These are phyloP conservation scores for Pleodorina starrii DNA, from an alignment of 139 green algal species.

Conservation along the genomic window DNA sequence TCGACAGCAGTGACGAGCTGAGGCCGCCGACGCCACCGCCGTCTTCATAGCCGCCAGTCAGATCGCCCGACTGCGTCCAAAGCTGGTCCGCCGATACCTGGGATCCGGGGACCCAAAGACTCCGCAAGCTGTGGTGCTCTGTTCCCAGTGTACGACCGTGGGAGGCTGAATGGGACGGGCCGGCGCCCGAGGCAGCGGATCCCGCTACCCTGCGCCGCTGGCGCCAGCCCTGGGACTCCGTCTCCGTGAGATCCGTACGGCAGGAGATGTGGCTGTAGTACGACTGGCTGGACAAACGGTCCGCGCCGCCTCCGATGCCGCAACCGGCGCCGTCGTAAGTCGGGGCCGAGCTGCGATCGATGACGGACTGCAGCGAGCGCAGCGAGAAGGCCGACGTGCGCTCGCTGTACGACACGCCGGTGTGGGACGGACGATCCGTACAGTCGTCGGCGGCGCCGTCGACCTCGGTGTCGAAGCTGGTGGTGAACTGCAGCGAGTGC, in stretches of 20 bases:
- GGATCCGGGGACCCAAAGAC: not conserved
- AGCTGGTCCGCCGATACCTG: not conserved
- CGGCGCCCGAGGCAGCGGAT: not conserved
- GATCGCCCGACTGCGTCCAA: not conserved
- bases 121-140: not conserved
- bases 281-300: not conserved
- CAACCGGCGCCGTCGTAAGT: not conserved
- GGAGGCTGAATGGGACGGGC: not conserved
- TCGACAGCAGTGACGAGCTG: not conserved
- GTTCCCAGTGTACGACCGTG: not conserved
- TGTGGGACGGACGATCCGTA: slow-evolving; percentile 2
- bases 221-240: not conserved
- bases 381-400: slow-evolving; percentile 18
- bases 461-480: not conserved
- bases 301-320: not conserved
- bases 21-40: not conserved
- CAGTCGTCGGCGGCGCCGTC: not conserved
- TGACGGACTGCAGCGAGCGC: slow-evolving; percentile 4
- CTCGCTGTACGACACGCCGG: slow-evolving; percentile 14
- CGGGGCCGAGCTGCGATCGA: not conserved
- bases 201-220: not conserved
- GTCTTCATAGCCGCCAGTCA: not conserved
- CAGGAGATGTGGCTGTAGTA: not conserved
- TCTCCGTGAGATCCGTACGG: not conserved
- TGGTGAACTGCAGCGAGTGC: not conserved